Evolutionary conservation across 768 basidiomycete genomes (phyloP), one percentile per base, ranked within the genome.

Genomic region (Hirschioporus abietinus): DNA sequence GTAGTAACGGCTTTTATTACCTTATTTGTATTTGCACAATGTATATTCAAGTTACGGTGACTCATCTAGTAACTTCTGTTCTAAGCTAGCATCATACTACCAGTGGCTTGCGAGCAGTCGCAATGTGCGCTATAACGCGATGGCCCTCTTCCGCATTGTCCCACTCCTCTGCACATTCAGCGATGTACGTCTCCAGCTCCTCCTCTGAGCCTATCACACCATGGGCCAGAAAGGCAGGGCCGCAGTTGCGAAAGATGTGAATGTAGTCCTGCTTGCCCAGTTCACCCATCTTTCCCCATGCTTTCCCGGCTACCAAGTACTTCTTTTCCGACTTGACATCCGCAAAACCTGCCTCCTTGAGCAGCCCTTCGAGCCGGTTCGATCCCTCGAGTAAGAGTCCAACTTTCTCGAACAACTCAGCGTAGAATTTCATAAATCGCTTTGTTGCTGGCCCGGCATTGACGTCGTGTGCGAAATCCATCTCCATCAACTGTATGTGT

Each of bases 401-500:
- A 63, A 57, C 66, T 12, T 26, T 7, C 10, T 30, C 25, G 60
- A 66, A 64, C 4, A 70, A 57, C 10, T 42, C 24, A 12, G 64
- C 18, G 10, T 66, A 30, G 1, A 68, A 42, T 34, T 23, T 18
- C 15, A 24, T 26, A n/a, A 30, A 52, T 2, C 58, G 24, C 17
- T 65, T 68, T 7, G 70, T 69, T 30, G 63, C 63, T 18, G 68
- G 68, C 12, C 69, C 42, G 4, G 42, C 15, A 15, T 52, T 52
- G 20, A 52, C 70, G 26, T 69, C 70, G 65, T 66, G 63, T 60
- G 35, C 69, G 0, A 24, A 60, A 5, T 60, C 59, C 1, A 57
- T 18, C 60, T 79, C 77, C 30, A 74, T 66, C 20, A 78, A 67
- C 59, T 79, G 78, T 2, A 70, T 70, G 34, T 73, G 76, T 5